A percentile compares a stretch with the other conserved stretches of the same genome.
These are phyloP conservation scores for Glycine latifolia DNA, from an alignment of 306 rosid species.

Conservation along the genomic window DNA sequence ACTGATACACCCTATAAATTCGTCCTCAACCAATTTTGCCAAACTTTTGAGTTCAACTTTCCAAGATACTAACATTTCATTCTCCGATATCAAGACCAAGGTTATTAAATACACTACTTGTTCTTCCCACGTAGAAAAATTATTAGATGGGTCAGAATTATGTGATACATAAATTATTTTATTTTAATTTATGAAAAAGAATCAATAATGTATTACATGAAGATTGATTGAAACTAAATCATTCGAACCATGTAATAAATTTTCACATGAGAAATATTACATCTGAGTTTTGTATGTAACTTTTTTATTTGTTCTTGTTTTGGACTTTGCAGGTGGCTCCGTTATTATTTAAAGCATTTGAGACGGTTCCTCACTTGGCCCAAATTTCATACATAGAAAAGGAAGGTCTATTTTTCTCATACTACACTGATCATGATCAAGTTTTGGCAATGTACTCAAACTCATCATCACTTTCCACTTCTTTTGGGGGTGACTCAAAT, in stretches of 20 bases:
- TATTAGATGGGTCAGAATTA: too few species aligned
- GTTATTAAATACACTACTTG: slow-evolving; percentile 11
- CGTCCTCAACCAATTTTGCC: slow-evolving; percentile 46
- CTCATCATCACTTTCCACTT: slow-evolving; percentile 40
- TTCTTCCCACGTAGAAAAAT: too few species aligned
- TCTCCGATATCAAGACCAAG: slow-evolving; percentile 45
- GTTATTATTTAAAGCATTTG: slow-evolving; percentile 55
- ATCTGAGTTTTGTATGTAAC: neutral
- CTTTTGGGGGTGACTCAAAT: neutral
- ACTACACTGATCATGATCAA: slow-evolving; percentile 47
- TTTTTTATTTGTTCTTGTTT: too few species aligned
- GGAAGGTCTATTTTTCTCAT: slow-evolving; percentile 62
- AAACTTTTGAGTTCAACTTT: slow-evolving; percentile 42
- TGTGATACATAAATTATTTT: too few species aligned
- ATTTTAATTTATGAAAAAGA: too few species aligned
- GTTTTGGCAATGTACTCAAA: slow-evolving; percentile 58
- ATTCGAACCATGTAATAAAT: too few species aligned
- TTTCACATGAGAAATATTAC: too few species aligned
- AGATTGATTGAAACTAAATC: too few species aligned
- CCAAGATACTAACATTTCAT: slow-evolving; percentile 24
- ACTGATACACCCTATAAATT: slow-evolving; percentile 41
- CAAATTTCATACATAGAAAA: slow-evolving; percentile 60
- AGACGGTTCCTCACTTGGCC: slow-evolving; percentile 55
- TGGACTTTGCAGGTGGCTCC: slow-evolving; percentile 57
- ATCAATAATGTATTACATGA: too few species aligned